A percentile compares a stretch with the other conserved stretches of the same genome.
These are phyloP conservation scores for Sechiopsis laciniata DNA, from an alignment of 306 rosid genomes.

Conservation along the genomic window DNA sequence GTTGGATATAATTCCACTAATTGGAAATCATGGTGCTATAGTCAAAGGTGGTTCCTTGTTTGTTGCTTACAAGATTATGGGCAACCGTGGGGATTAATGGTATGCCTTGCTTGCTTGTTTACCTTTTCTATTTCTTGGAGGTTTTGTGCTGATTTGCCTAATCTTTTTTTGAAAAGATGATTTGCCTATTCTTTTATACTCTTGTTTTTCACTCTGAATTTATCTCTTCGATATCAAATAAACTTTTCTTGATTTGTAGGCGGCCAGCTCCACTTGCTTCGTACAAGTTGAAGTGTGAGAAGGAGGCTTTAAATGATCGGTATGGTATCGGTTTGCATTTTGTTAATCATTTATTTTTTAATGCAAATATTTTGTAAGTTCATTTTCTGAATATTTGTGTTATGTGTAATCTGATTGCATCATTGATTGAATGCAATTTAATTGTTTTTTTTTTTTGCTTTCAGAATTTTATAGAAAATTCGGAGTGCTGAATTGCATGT, in stretches of 20 bases:
- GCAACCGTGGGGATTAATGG: not conserved
- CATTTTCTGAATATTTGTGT: not conserved
- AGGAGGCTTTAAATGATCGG: slow-evolving; percentile 75
- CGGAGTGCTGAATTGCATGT: not conserved
- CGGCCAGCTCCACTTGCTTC: slow-evolving; percentile 56
- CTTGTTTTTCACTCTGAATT: slow-evolving; percentile 1
- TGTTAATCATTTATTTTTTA: not conserved
- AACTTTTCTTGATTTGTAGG: slow-evolving; percentile 43
- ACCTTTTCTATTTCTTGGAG: not conserved
- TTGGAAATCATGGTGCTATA: no score
- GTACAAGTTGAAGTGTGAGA: slow-evolving; percentile 90
- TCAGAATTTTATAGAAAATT: not conserved
- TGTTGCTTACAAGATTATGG: not conserved
- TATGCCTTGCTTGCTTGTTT: slow-evolving; percentile 8
- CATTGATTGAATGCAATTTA: not conserved
- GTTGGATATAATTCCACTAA: no score
- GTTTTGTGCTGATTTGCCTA: not conserved
- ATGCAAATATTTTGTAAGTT: slow-evolving; percentile 2
- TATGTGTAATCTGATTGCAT: not conserved
- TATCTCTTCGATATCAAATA: slow-evolving; percentile 4
- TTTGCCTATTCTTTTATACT: not conserved
- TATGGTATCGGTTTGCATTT: slow-evolving; percentile 22
- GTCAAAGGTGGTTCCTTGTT: no score
- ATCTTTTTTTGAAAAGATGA: not conserved
- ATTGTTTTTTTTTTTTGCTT: not conserved